Base-by-base conservation (phyloP, 2,329 filamentous ascomycete genomes). In the Cucurbitaria berberidis region DNA sequence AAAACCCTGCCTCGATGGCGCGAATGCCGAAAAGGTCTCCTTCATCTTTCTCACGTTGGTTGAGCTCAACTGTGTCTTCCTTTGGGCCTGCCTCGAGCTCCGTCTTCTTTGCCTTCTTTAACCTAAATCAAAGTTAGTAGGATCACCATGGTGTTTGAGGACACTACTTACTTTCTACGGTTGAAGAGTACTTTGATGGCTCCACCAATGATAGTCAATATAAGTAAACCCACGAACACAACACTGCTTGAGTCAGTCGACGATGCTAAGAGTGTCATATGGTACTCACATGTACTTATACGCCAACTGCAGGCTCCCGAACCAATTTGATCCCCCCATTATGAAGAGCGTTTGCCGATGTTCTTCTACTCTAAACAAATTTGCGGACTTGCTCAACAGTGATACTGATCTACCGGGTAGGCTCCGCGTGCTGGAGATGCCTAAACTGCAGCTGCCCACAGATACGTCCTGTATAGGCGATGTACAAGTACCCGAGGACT, bases 1-100 rank as follows among this genome's bases (percentile, higher is more conserved):
- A 76, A 60, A 74, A 77, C n/a, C 74, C 74, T 32, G 74, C 73
- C 60, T 77, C 74, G 29, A 76, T 72, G 50, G 74, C 74, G n/a
- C 74, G 72, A 38, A 76, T 63, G 41, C 74, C 74, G 45, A 77
- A 76, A 2, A 75, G 61, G 45, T 77, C 74, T 15, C 74, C 74
- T 48, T 76, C 71, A 53, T 76, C 73, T 60, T 72, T 74, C 52
- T 71, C 64, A 38, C 70, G 64, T 40, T 69, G 64, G 48, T 71
- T 74, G 36, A 75, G 53, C 45, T 73, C 72, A 43, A 72, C 59
- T 16, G 67, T 67, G 35, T 75, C 72, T 42, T 75, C 69, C 41
- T 56, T 71, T n/a, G 53, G 54, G 8, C 61, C 62, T 19, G 52
- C 55, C 43, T 70, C 68, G 5, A 72, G 53, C 36, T 70, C 63